Evolutionary conservation across 257 asterid species (phyloP).

Genomic region (Nicotiana sylvestris): DNA sequence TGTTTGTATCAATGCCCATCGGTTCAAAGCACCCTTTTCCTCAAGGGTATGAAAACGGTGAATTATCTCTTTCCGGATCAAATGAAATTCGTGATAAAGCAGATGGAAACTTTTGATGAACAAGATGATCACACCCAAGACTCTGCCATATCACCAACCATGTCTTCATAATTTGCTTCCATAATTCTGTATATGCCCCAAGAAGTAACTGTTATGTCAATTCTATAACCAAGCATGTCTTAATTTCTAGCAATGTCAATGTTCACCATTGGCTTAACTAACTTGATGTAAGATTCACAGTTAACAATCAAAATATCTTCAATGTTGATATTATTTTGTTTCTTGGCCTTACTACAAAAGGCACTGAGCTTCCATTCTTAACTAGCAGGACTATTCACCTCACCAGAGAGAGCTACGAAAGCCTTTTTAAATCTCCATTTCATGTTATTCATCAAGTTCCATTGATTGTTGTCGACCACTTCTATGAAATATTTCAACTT

Average conservation of each 20-base stretch:
- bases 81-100: neutral
- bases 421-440: neutral
- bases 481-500: neutral
- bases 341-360: neutral
- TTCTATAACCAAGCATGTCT: neutral
- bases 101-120: neutral
- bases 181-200: neutral
- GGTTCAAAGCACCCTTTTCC: neutral
- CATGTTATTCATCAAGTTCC: neutral
- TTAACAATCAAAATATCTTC: neutral
- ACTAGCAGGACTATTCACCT: neutral
- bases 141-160: neutral
- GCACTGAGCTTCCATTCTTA: neutral
- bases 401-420: neutral
- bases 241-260: neutral
- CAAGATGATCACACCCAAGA: neutral
- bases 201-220: neutral
- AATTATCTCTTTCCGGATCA: neutral
- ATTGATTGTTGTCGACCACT: neutral
- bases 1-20: neutral
- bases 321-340: neutral
- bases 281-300: neutral
- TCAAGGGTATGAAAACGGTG: neutral
- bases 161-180: neutral
- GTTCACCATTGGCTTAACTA: neutral